phyloP scores from a whole-genome alignment of 2,329 filamentous ascomycete species.

The Neofusicoccum kwambonambiense region DNA sequence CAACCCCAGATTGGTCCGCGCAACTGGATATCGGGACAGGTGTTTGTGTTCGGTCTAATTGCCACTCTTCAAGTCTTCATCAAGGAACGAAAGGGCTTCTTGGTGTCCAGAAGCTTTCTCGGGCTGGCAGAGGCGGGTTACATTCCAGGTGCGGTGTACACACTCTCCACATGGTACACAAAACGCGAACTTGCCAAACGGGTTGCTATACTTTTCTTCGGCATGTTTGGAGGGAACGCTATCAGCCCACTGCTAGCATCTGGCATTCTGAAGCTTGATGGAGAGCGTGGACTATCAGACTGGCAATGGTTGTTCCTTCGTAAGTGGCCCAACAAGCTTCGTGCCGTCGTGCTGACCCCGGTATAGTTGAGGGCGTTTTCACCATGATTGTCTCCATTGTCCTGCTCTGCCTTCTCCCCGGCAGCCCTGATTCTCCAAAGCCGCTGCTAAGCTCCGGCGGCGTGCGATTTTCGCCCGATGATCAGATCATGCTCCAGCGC shows the following conservation, averaged over 20 bases:
- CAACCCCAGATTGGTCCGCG: conserved; percentile 27
- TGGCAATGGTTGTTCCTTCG: conserved; percentile 55
- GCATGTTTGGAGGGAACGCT: conserved; percentile 54
- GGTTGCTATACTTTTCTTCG: conserved; percentile 54
- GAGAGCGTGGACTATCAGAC: conserved; percentile 41
- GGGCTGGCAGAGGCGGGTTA: conserved; percentile 53
- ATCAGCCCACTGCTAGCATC: conserved; percentile 51
- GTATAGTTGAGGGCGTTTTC: conserved; percentile 45
- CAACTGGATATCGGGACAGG: conserved; percentile 51
- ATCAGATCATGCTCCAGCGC: conserved; percentile 36
- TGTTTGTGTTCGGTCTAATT: conserved; percentile 50
- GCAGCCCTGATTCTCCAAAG: conserved; percentile 42
- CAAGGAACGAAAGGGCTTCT: conserved; percentile 42
- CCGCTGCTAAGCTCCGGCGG: conserved; percentile 42
- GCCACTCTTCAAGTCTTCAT: conserved; percentile 44
- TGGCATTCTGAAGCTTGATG: conserved; percentile 48
- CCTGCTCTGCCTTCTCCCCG: conserved; percentile 45
- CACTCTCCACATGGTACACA: conserved; percentile 53
- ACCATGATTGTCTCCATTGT: conserved; percentile 42
- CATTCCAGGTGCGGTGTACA: conserved; percentile 53
- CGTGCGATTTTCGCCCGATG: conserved; percentile 36
- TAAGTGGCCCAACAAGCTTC: conserved; percentile 23
- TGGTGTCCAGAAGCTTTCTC: conserved; percentile 46
- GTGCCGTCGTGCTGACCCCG: too few species aligned
- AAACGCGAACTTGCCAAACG: conserved; percentile 47